Evolutionary conservation across 371 early-diverging fungal genomes (phyloP), one percentile per base, ranked within the genome.

Genomic region (Rhizomucor pusillus): DNA sequence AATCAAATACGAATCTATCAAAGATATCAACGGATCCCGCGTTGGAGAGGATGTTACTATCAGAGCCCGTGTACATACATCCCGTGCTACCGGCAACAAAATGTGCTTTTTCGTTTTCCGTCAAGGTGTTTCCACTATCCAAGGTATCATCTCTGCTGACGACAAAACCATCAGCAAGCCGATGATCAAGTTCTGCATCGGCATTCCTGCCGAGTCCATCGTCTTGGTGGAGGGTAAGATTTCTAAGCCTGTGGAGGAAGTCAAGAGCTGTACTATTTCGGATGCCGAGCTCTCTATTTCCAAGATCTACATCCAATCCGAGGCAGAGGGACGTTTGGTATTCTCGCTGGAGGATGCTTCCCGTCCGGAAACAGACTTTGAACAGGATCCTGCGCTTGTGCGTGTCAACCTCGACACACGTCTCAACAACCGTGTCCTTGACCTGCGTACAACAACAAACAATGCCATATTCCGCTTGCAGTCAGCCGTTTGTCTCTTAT

Each of bases 391-490:
- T 9, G 78, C 82, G 50, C 82, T 87, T 56, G 77, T 72, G 67
- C 86, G 88, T 52, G 98, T 99, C 54, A 82, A 78, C 59, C 81
- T 98, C 56, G 92, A 94, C 73, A 97, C 98, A 20, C 88, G 99
- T 55, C 88, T 99, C 48, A 90, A 99, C 86, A 89, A 95, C 82
- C 91, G 99, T 59, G 86, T 95, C 29, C 82, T 99, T 50, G 99
- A 99, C 74, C 81, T 99, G 52, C 86, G 99, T 56, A 97, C 99
- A 29, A 86, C 85, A 58, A 93, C 99, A 60, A 97, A 98, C 81
- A 94, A 98, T 43, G 94, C 99, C 44, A 98, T 99, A 52, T 98
- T 99, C 89, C 88, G 95, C 53, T 82, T 99, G 60, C 97, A 99
- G 73, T 90, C 93, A 20, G 97, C 91, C 34, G 90, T 98, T n/a